These are phyloP conservation scores for Aspergillus fischeri DNA, from an alignment of 2,329 filamentous ascomycete species.

Conservation along the genomic window DNA sequence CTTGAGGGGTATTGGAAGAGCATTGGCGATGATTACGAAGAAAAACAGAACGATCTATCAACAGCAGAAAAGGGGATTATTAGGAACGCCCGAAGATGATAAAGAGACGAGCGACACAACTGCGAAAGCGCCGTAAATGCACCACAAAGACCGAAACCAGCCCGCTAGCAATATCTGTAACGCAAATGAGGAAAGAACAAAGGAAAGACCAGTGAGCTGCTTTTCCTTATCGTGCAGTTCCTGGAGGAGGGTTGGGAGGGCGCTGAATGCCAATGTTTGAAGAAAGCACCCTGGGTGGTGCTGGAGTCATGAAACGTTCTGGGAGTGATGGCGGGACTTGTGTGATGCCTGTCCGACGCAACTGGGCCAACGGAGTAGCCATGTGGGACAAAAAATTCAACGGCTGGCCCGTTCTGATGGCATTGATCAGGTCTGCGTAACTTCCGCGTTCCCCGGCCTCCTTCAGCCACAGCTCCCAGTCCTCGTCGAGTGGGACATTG, in stretches of 20 bases:
- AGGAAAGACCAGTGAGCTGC: conserved; percentile 13
- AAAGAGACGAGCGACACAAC: conserved; percentile 10
- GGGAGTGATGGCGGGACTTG: conserved; percentile 15
- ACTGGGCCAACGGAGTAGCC: conserved; percentile 15
- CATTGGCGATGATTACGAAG: neutral
- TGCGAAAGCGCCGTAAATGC: conserved; percentile 23
- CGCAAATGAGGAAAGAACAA: conserved; percentile 5
- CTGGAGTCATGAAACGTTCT: conserved; percentile 20
- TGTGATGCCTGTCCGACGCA: conserved; percentile 15
- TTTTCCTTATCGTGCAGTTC: conserved; percentile 23
- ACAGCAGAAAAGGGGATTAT: neutral
- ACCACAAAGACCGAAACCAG: conserved; percentile 4
- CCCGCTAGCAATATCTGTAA: conserved; percentile 5
- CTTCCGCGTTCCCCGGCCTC: conserved; percentile 51
- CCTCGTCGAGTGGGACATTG: conserved; percentile 41
- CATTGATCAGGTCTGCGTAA: conserved; percentile 38
- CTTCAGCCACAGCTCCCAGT: conserved; percentile 57
- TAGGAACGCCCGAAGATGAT: neutral
- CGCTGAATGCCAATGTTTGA: conserved; percentile 19
- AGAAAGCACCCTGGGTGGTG: conserved; percentile 18
- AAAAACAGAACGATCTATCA: neutral
- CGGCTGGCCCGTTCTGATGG: conserved; percentile 35
- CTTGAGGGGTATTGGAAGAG: neutral
- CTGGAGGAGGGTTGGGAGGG: conserved; percentile 21
- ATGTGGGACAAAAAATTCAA: conserved; percentile 27